phyloP scores from a whole-genome alignment of 306 rosid species.

The Astragalus glycyphyllos region DNA sequence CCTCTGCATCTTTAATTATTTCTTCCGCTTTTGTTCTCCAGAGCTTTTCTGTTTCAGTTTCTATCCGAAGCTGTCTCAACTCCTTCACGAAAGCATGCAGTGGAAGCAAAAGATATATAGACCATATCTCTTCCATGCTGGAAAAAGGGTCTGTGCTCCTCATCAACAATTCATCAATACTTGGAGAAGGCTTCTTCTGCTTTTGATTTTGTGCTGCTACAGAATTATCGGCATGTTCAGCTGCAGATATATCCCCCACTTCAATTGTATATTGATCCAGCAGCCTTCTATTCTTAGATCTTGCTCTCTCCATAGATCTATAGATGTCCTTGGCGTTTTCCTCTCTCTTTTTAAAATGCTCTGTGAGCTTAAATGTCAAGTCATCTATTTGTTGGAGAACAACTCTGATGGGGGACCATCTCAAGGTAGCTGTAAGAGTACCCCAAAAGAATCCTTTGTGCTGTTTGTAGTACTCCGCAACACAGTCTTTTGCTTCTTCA shows the following conservation, averaged over 20 bases:
- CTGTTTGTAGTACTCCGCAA: slow-evolving; percentile 6
- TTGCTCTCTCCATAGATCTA: slow-evolving; percentile 36
- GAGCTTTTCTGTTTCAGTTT: slow-evolving; percentile 38
- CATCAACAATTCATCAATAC: not conserved
- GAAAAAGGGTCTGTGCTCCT: not conserved
- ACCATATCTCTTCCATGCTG: slow-evolving; percentile 39
- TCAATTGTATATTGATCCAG: slow-evolving; percentile 28
- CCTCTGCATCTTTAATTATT: slow-evolving; percentile 18
- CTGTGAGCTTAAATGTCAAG: not conserved
- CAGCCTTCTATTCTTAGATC: slow-evolving; percentile 30
- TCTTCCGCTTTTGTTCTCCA: slow-evolving; percentile 43
- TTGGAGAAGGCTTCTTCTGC: slow-evolving; percentile 15
- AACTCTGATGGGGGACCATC: not conserved
- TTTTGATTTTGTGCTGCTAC: not conserved
- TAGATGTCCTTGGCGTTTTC: slow-evolving; percentile 22
- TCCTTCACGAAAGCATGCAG: slow-evolving; percentile 43
- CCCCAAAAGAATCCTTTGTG: not conserved
- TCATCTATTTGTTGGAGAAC: not conserved
- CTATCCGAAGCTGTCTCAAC: slow-evolving; percentile 27
- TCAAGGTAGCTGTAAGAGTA: not conserved
- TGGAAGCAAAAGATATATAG: slow-evolving; percentile 30
- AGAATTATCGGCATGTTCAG: not conserved
- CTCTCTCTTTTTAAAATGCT: not conserved
- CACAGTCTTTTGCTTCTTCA: not conserved
- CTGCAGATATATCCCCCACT: slow-evolving; percentile 9